Evolutionary conservation across 2,329 filamentous ascomycete species (phyloP), one percentile per base, ranked within the genome.

Genomic region (Ambrosiella cleistominuta): DNA sequence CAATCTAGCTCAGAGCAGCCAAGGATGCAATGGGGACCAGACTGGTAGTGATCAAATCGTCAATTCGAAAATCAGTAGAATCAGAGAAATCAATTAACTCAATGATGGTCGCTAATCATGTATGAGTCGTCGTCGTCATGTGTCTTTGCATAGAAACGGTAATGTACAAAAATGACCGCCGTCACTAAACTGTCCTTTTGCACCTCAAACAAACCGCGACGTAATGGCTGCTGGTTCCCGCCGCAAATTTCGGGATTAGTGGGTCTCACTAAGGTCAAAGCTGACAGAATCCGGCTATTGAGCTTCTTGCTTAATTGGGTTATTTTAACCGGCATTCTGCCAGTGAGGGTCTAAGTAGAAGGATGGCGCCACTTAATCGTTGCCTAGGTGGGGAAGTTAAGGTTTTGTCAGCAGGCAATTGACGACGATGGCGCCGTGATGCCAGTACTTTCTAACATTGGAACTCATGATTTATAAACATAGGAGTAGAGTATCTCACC

Each of bases 131-230:
- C n/a, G n/a, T 8, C 19, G 19, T n/a, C 13, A 11, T 47, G 11
- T 47, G 44, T 13, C 11, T 47, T 17, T 13, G 44, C n/a, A 47
- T 47, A 17, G 19, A 47, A 47, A 47, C 19, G 12, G 44, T 47
- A 17, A 15, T 47, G n/a, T 13, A 8, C n/a, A 17, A 47, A 47
- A 47, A 47, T 17, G 38, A 11, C 15, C 7, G 13, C 17, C 45
- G 13, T 44, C 40, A 50, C 49, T 19, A 38, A 50, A 57, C 55
- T 57, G 55, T 57, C 55, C 55, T 57, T 50, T 57, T 57, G 51
- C 51, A 12, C 51, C 51, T 53, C 51, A 53, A 53, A 53, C 51
- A 53, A 53, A 19, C 54, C 49, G 55, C 55, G 55, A 57, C 55
- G 55, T 57, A 57, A 51, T 57, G 45, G 45, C n/a, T 47, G 37